A percentile compares a stretch with the other conserved stretches of the same genome.
Conservation (phyloP, 2,329 filamentous ascomycete species). For the Blumeria graminis region DNA sequence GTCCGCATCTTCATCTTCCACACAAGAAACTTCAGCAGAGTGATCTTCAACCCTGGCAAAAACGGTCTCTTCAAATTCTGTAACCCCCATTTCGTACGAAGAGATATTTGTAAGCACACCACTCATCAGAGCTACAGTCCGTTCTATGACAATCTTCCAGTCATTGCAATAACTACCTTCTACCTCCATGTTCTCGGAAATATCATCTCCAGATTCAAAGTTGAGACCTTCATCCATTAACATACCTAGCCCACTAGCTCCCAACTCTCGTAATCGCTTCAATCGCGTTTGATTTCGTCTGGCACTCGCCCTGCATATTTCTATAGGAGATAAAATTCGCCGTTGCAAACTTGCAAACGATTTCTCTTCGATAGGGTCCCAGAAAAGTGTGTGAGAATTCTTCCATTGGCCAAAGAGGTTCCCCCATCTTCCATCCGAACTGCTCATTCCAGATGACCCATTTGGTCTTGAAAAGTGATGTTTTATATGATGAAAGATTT, state of each 20-base stretch:
- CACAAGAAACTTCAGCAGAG: conserved; percentile 26
- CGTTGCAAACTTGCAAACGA: conserved; percentile 47
- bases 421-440: conserved; percentile 9
- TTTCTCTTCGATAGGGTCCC: conserved; percentile 47
- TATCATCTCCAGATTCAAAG: conserved; percentile 35
- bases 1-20: conserved; percentile 19
- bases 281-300: conserved; percentile 48
- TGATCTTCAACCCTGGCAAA: conserved; percentile 38
- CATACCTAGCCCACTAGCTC: conserved; percentile 66
- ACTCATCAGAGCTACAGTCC: conserved; percentile 67
- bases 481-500: conserved; percentile 36
- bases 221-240: conserved; percentile 67
- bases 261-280: conserved; percentile 50
- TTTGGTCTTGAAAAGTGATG: conserved; percentile 11
- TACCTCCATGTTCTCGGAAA: conserved; percentile 23
- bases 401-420: conserved; percentile 30
- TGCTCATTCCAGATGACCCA: conserved; percentile 11
- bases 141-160: conserved; percentile 55
- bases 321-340: conserved; percentile 54
- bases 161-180: conserved; percentile 19
- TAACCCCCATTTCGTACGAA: conserved; percentile 33
- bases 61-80: conserved; percentile 40
- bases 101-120: conserved; percentile 54
- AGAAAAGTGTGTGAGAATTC: conserved; percentile 60
- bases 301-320: conserved; percentile 49